A percentile compares a stretch with the other conserved stretches of the same genome.
Evolutionary conservation across 139 green algal species (phyloP).

Genomic region (Nannochloris sp.): DNA sequence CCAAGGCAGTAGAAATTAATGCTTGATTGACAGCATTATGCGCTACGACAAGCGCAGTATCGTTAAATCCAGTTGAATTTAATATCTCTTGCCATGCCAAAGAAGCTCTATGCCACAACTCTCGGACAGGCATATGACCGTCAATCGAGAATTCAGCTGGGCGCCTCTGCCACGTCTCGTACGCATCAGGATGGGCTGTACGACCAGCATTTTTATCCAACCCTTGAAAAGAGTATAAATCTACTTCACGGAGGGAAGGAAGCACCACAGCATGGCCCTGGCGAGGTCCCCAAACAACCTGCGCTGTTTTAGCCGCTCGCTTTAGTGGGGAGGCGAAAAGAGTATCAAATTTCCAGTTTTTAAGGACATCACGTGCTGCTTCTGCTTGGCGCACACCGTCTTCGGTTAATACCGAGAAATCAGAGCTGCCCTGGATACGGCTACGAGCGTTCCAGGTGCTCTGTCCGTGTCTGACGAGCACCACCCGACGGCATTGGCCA

Average conservation of each 20-base stretch:
- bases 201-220: constrained; percentile 82
- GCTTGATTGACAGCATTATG: constrained; percentile 94
- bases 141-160: constrained; percentile 81
- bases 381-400: constrained; percentile 79
- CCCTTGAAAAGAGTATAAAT: constrained; percentile 95
- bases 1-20: constrained; percentile 68
- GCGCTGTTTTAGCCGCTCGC: constrained; percentile 67
- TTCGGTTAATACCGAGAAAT: constrained; percentile 78
- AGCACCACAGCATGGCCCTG: constrained; percentile 15
- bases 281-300: constrained; percentile 64
- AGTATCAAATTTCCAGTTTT: constrained; percentile 49
- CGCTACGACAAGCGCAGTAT: constrained; percentile 74
- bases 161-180: constrained; percentile 67
- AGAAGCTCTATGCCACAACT: constrained; percentile 76
- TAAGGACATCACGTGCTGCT: constrained; percentile 11
- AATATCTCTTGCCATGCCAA: constrained; percentile 82
- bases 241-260: constrained; percentile 79
- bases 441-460: constrained; percentile 91
- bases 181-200: constrained; percentile 53
- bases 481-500: constrained; percentile 35
- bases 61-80: not conserved
- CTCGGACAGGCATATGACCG: constrained; percentile 65
- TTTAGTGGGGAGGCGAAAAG: constrained; percentile 68
- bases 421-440: constrained; percentile 82
- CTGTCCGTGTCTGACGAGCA: constrained; percentile 90